Evolutionary conservation across 441 rosid species (phyloP).

Genomic region (Hypseocharis bilobata): DNA sequence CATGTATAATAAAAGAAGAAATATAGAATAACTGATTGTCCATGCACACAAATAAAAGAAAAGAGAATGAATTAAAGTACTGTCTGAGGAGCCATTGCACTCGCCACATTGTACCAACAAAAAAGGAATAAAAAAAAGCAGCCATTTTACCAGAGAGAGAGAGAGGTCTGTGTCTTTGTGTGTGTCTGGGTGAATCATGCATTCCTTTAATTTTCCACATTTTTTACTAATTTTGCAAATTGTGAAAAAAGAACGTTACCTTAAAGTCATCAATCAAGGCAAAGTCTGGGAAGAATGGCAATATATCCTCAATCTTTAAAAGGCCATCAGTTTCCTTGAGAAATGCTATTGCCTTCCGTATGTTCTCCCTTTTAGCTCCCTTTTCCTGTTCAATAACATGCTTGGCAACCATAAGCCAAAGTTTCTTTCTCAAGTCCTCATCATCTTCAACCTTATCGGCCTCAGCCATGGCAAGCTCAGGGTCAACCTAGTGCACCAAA

Average conservation of each 20-base stretch:
- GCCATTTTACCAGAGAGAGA: too few relatives aligned
- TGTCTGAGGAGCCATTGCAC: neutral
- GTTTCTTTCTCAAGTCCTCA: conserved; percentile 95
- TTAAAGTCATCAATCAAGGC: conserved; percentile 98
- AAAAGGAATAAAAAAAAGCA: too few relatives aligned
- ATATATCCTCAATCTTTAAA: conserved; percentile 90
- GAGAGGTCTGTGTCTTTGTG: neutral
- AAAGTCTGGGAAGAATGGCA: conserved; percentile 98
- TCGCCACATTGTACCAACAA: neutral
- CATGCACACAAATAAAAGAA: neutral
- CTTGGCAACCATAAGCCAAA: conserved; percentile 98
- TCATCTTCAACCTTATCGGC: conserved; percentile 99
- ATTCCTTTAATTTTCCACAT: neutral
- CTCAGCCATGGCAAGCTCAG: conserved; percentile 99
- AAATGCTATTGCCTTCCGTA: conserved; percentile 93
- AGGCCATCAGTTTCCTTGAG: conserved; percentile 98
- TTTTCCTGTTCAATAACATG: conserved; percentile 91
- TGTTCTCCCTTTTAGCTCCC: conserved; percentile 96
- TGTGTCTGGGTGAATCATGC: neutral
- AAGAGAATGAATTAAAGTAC: neutral
- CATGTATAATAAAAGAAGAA: neutral
- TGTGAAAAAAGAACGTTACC: conserved; percentile 29
- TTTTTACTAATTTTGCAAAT: neutral
- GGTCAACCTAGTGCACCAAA: conserved; percentile 62
- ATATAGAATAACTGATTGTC: neutral